Evolutionary conservation across 176 grass and related monocot genomes (phyloP), one percentile per base, ranked within the genome.

Genomic region (Eragrostis nindensis): DNA sequence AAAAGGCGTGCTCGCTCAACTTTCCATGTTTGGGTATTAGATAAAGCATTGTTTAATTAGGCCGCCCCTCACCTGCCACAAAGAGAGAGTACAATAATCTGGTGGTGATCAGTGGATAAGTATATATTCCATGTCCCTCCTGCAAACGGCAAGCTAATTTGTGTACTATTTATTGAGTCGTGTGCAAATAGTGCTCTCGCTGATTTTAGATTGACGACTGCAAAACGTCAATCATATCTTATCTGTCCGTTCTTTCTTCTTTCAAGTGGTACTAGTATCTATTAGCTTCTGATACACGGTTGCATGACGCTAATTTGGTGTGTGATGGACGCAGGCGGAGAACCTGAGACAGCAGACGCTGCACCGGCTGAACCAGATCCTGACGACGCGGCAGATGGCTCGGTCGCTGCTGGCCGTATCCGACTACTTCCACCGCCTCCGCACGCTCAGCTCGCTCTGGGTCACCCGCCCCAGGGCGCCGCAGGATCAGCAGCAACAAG

Each of bases 341-440:
- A 94, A 81, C 84, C 84, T 94, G 50, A 86, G 92, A 70, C 82
- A 89, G 19, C 89, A 91, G 80, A 94, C 80, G 10, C 89, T 94
- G 24, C 86, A 89, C 45, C 80, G 80, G 68, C 89, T 94, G 66
- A 81, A 89, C 77, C 92, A 94, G 80, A 46, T 94, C 47, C 80
- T 94, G 80, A 91, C 92, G 68, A 77, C 87, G 47, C 61, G 83
- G 73, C 92, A 94, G 82, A 89, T 91, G 84, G 92, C 89, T 30
- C 80, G 83, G 29, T 94, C 89, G 79, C 87, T 94, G 73, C 83
- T 94, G 13, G 89, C 86, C 66, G 66, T 94, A 59, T 68, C 86
- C 22, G 92, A 94, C 69, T 91, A 94, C 83, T 94, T 91, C 67
- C 83, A 94, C 64, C 92, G 92, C 80, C 92, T 94, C 79, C 89